Conservation (phyloP, 2,329 filamentous ascomycete species). For the Zopfia rhizophila region DNA sequence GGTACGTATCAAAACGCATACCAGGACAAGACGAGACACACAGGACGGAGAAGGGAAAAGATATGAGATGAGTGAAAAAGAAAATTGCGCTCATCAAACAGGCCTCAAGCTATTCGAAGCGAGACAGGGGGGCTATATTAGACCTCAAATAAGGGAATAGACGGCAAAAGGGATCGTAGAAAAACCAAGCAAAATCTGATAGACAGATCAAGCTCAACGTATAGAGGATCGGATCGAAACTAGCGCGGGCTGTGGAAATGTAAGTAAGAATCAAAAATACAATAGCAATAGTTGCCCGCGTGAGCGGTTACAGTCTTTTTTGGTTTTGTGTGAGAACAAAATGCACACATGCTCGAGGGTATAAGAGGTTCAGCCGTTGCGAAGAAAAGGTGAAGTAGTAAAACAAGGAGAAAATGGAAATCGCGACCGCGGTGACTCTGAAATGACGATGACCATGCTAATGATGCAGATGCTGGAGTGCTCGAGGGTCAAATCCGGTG, state of each 20-base stretch:
- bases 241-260: slow-evolving; percentile 3
- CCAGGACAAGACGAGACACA: slow-evolving; percentile 1
- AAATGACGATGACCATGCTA: slow-evolving; percentile 38
- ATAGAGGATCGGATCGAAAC: slow-evolving; percentile 1
- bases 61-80: slow-evolving; percentile 11
- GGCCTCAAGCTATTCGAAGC: slow-evolving; percentile 16
- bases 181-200: slow-evolving; percentile 2
- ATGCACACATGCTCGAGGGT: slow-evolving; percentile 32
- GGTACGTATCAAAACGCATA: slow-evolving; percentile 1
- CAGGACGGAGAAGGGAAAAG: not conserved
- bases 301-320: slow-evolving; percentile 55
- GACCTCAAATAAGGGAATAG: slow-evolving; percentile 24
- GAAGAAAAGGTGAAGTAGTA: slow-evolving; percentile 28
- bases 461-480: slow-evolving; percentile 42
- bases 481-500: slow-evolving; percentile 20
- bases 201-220: slow-evolving; percentile 6
- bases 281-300: slow-evolving; percentile 49
- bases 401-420: slow-evolving; percentile 26
- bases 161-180: slow-evolving; percentile 10
- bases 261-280: slow-evolving; percentile 24
- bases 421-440: slow-evolving; percentile 4
- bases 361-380: slow-evolving; percentile 42
- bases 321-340: slow-evolving; percentile 30
- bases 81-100: slow-evolving; percentile 24
- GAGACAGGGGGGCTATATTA: slow-evolving; percentile 24